phyloP scores from a whole-genome alignment of 352 stramenopile species.

The Phytophthora colocasiae region DNA sequence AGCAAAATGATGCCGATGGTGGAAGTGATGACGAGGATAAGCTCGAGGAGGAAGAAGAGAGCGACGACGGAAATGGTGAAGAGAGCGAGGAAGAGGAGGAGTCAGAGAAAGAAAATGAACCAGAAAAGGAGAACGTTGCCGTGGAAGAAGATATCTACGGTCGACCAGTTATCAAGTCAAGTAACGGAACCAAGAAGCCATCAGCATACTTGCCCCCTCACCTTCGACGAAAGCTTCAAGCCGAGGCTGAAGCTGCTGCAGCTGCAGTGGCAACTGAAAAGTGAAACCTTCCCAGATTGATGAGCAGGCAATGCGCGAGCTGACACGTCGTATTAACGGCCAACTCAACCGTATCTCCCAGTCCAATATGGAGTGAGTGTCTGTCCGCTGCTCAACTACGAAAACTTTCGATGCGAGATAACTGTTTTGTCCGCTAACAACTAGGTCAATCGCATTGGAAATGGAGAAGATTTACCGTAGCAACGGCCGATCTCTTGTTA shows the following conservation, averaged over 20 bases:
- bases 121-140: constrained; percentile 39
- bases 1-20: constrained; percentile 19
- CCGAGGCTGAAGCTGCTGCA: constrained; percentile 44
- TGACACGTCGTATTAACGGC: constrained; percentile 85
- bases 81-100: constrained; percentile 31
- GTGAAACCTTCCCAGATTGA: constrained; percentile 67
- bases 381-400: neutral
- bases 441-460: constrained; percentile 72
- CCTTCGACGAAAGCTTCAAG: constrained; percentile 75
- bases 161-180: constrained; percentile 65
- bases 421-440: constrained; percentile 14
- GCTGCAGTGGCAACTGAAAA: constrained; percentile 35
- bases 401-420: neutral
- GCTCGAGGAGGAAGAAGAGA: constrained; percentile 32
- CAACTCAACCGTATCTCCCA: constrained; percentile 93
- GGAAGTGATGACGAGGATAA: constrained; percentile 31
- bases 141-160: constrained; percentile 88
- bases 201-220: constrained; percentile 89
- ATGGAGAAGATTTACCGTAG: constrained; percentile 85
- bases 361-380: constrained; percentile 88
- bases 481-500: constrained; percentile 75
- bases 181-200: constrained; percentile 47
- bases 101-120: constrained; percentile 32
- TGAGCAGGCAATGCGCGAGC: constrained; percentile 70
- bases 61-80: constrained; percentile 31